Base-by-base conservation (phyloP, 2,329 filamentous ascomycete genomes). In the Lasiodiplodia gonubiensis region DNA sequence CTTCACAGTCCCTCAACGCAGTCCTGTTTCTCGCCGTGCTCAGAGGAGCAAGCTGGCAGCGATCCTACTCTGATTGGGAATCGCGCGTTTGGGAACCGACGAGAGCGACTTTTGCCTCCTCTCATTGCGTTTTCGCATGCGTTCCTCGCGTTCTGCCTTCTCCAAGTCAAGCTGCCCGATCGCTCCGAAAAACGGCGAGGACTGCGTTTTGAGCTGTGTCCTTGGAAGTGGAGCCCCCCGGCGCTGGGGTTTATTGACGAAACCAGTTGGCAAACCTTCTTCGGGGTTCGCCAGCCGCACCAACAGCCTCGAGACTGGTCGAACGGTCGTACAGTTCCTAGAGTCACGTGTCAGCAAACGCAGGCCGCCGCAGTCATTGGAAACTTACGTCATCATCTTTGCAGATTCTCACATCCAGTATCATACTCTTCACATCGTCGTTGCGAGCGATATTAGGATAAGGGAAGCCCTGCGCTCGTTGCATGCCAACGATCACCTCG, bases 401-500 rank as follows among this genome's bases (percentile, higher is more conserved):
- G 53, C 89, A 85, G 81, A 97, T 90, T 74, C 89, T 89, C 71
- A 92, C 91, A 74, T 96, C 92, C 70, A 97, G 80, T 67, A 97
- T 88, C 73, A 97, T 79, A 72, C 92, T 89, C 73, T 89, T 86
- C 4, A 92, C 87, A 64, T 86, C 84, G 68, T 94, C 90, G 73
- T 91, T 89, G 73, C 86, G 89, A 39, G 83, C 82, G 69, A 94
- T 82, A 69, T 89, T 90, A 30, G 88, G 87, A 71, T 97, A 97
- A 5, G 93, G 89, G 59, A 89, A 89, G 65, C 92, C 91, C 79
- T 98, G 94, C 74, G 94, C 97, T 80, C 90, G 91, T 86, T 97
- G 96, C 66, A 99, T 89, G 2, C 92, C 91, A 68, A 97, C 84
- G 64, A 98, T 86, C 5, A 97, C 92, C 72, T 98, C 94, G 7